phyloP scores from a whole-genome alignment of 352 stramenopile genomes.

The Blastocystis sp. region DNA sequence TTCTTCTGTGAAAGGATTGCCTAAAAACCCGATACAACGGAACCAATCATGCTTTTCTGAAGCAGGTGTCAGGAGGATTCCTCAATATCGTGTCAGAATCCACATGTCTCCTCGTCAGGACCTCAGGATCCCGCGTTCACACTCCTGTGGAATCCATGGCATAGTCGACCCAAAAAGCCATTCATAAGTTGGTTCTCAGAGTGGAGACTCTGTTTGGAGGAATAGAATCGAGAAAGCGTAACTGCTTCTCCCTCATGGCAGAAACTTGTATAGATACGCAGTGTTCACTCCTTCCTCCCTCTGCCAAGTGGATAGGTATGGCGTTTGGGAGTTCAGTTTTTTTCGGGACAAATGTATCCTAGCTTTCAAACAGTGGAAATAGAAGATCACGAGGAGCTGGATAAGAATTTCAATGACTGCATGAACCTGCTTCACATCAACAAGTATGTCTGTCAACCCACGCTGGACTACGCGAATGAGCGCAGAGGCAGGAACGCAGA shows the following conservation, averaged over 20 bases:
- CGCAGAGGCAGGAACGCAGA: not conserved
- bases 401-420: slow-evolving; percentile 10
- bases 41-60: not conserved
- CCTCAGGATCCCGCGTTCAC: too few relatives aligned
- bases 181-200: too few relatives aligned
- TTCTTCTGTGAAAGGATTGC: not conserved
- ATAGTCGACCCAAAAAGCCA: too few relatives aligned
- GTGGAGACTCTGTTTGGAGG: too few relatives aligned
- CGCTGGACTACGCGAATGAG: slow-evolving; percentile 48
- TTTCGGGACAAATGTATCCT: slow-evolving; percentile 44
- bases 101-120: too few relatives aligned
- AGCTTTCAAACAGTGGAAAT: not conserved
- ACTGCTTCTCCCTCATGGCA: too few relatives aligned
- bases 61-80: too few relatives aligned
- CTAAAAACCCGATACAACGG: slow-evolving; percentile 17
- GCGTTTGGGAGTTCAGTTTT: not conserved
- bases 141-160: too few relatives aligned
- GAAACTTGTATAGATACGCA: too few relatives aligned
- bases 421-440: slow-evolving; percentile 38
- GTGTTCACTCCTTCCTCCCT: not conserved
- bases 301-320: not conserved
- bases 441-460: slow-evolving; percentile 49
- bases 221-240: too few relatives aligned
- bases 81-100: too few relatives aligned
- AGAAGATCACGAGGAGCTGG: slow-evolving; percentile 3